phyloP scores from a whole-genome alignment of 495 filamentous ascomycete genomes.

The Pyrenopolyporus hunteri region DNA sequence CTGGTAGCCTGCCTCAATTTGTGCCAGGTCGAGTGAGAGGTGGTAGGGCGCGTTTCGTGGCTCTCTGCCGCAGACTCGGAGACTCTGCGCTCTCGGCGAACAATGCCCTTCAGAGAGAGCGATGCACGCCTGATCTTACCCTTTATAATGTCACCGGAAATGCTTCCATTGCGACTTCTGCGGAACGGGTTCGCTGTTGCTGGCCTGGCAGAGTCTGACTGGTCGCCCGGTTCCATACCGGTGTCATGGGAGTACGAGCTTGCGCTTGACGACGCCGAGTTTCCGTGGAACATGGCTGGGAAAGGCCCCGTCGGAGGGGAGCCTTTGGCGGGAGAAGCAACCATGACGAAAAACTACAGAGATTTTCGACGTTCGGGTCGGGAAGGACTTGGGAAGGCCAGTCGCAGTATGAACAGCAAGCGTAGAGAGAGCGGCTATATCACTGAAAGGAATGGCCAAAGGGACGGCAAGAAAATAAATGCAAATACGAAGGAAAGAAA shows the following conservation, averaged over 20 bases:
- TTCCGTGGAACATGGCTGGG: conserved; percentile 21
- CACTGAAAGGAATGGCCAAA: too few relatives aligned
- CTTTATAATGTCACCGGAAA: conserved; percentile 46
- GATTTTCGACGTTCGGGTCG: not conserved
- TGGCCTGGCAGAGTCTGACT: conserved; percentile 19
- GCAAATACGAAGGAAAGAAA: not conserved
- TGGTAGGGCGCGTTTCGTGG: conserved; percentile 51
- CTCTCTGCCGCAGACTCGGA: conserved; percentile 44
- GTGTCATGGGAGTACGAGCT: conserved; percentile 39
- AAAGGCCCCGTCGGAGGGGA: conserved; percentile 18
- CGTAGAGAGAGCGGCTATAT: not conserved
- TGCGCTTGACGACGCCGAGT: conserved; percentile 29
- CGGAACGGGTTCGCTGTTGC: conserved; percentile 29
- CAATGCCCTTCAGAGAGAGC: conserved; percentile 54
- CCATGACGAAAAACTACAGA: conserved; percentile 9
- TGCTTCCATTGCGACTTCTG: conserved; percentile 42
- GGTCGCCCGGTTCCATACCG: conserved; percentile 32
- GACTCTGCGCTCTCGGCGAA: conserved; percentile 54
- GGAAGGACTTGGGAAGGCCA: not conserved
- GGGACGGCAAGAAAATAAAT: not conserved
- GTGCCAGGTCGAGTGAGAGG: conserved; percentile 55
- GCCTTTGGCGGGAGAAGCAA: conserved; percentile 20
- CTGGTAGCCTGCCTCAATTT: conserved; percentile 56
- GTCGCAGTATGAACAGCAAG: not conserved
- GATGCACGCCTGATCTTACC: conserved; percentile 58